phyloP scores from a whole-genome alignment of 2,329 filamentous ascomycete genomes.

The Bisporella sp. region DNA sequence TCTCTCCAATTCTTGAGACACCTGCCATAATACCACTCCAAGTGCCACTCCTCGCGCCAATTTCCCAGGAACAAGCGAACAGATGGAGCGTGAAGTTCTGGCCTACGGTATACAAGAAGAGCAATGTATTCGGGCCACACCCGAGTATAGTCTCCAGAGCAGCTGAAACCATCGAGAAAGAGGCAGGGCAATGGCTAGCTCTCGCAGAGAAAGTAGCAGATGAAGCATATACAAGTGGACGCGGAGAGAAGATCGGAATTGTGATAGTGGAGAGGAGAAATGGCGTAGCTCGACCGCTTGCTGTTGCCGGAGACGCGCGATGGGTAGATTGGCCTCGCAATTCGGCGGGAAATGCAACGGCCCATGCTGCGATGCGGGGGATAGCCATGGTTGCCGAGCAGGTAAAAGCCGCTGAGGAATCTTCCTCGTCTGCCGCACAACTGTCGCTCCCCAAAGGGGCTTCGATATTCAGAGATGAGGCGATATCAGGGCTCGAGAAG shows the following conservation, averaged over 20 bases:
- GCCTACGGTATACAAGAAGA: slow-evolving; percentile 81
- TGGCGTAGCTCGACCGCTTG: slow-evolving; percentile 43
- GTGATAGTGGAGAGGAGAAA: slow-evolving; percentile 57
- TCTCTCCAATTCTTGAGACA: slow-evolving; percentile 43
- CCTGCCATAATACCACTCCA: slow-evolving; percentile 40
- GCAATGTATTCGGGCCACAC: slow-evolving; percentile 79
- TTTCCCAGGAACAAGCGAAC: slow-evolving; percentile 66
- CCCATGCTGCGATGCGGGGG: slow-evolving; percentile 69
- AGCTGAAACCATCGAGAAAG: slow-evolving; percentile 58
- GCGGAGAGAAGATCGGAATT: slow-evolving; percentile 66
- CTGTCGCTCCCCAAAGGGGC: slow-evolving; percentile 20
- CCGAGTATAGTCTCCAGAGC: slow-evolving; percentile 66
- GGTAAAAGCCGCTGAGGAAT: slow-evolving; percentile 30
- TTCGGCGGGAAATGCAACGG: slow-evolving; percentile 64
- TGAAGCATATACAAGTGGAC: slow-evolving; percentile 47
- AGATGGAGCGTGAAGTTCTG: slow-evolving; percentile 72
- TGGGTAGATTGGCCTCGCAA: slow-evolving; percentile 48
- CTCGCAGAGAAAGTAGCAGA: slow-evolving; percentile 58
- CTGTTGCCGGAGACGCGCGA: slow-evolving; percentile 70
- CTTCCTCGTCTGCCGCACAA: neutral
- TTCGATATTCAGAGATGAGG: slow-evolving; percentile 60
- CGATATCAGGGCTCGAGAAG: slow-evolving; percentile 62
- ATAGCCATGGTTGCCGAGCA: slow-evolving; percentile 74
- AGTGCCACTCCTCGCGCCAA: slow-evolving; percentile 68
- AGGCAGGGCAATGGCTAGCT: slow-evolving; percentile 60